Evolutionary conservation across 129 eudicot genomes (phyloP), one percentile per base, ranked within the genome.

Genomic region (Artemisia tridentata): DNA sequence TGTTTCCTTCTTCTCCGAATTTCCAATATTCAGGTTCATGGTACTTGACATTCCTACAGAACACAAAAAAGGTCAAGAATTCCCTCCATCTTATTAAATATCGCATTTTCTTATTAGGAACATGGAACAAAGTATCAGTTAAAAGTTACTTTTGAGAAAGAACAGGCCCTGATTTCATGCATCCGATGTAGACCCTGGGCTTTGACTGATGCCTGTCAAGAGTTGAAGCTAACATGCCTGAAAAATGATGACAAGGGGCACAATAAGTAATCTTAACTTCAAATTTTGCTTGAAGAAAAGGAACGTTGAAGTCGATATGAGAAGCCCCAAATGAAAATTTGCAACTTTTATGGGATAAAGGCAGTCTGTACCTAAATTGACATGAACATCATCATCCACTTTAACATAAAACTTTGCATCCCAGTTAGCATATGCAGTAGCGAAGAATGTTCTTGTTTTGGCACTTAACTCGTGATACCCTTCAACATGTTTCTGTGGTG

Each of bases 351-450:
- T 57, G 51, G 25, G 52, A 34, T 4, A 34, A 31, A 43, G 55
- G 34, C 13, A 65, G 38, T 65, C 54, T 23, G 47, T 70, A 77
- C 81, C 81, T 67, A 85, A 80, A 83, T 85, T 85, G 61, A 88
- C 88, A 77, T 88, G 90, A 63, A 88, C 95, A 52, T 88, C 95
- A 67, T 88, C 95, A 45, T 88, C 95, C 51, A 88, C 88, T 75
- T 88, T 88, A 63, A 85, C 81, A 19, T 88, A 88, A 50, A 80
- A 88, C 17, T 88, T 86, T 18, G 95, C 95, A 79, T 88, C 95
- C 95, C 95, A 88, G 7, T 67, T 79, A 6, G 85, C 79, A n/a
- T 75, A 84, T 72, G 95, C 95, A 14, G 88, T 74, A 11, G 86
- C 69, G n/a, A 88, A 80, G 75, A 80, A 88, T 38, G 80, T 73